Percentiles rank a stretch among this genome's conserved stretches.
Evolutionary conservation across 2,329 filamentous ascomycete genomes (phyloP).

Genomic region (Epichloe hybrida): DNA sequence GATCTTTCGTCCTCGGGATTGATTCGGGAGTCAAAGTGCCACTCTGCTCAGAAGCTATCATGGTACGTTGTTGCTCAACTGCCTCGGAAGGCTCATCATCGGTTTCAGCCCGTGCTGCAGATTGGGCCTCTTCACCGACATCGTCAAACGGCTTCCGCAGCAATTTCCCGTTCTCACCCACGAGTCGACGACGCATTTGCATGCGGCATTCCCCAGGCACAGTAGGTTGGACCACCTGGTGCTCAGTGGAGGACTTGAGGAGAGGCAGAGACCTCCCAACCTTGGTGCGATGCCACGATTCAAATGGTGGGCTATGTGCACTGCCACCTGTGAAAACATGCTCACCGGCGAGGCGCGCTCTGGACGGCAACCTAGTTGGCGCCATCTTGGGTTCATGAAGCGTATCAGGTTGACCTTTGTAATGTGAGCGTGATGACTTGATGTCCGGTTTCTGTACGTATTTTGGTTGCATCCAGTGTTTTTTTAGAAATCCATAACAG

Average conservation of each 20-base stretch:
- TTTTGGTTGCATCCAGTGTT: slow-evolving; percentile 53
- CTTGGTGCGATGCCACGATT: slow-evolving; percentile 25
- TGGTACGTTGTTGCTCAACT: background rate
- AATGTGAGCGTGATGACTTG: background rate
- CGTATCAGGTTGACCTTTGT: background rate
- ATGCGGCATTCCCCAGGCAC: background rate
- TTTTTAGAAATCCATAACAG: slow-evolving; percentile 62
- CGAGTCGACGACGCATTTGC: slow-evolving; percentile 12
- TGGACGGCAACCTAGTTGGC: background rate
- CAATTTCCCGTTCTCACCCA: slow-evolving; percentile 28
- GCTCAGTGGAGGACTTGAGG: background rate
- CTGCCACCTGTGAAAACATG: background rate
- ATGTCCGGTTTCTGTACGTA: slow-evolving; percentile 9
- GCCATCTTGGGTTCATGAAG: background rate
- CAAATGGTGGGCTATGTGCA: slow-evolving; percentile 1
- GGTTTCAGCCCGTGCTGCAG: no score
- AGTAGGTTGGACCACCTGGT: background rate
- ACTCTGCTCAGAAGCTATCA: background rate
- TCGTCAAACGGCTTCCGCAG: slow-evolving; percentile 33
- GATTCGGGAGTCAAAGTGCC: background rate
- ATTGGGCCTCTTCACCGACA: background rate
- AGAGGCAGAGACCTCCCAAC: slow-evolving; percentile 11
- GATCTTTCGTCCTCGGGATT: background rate
- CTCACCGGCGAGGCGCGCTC: background rate
- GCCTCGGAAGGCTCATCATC: no score